Percentiles rank a stretch among this genome's conserved stretches.
These are phyloP conservation scores for Spergularia marina DNA, from an alignment of 148 eudicot genomes.

Conservation along the genomic window DNA sequence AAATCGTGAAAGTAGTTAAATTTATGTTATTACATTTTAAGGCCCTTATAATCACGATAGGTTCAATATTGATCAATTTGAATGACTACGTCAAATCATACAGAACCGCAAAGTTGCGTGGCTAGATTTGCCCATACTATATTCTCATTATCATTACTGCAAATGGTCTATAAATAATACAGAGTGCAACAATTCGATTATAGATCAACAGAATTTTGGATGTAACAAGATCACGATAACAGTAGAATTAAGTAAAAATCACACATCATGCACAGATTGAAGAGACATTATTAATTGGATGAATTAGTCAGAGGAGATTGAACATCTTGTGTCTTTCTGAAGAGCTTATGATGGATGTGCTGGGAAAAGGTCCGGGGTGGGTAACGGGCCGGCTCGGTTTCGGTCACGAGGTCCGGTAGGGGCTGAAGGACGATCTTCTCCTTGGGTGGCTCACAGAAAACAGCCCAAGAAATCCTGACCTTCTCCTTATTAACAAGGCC, in stretches of 20 bases:
- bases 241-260: not conserved
- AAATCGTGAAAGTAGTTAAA: too few species aligned
- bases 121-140: too few species aligned
- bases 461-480: constrained; percentile 94
- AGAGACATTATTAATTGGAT: not conserved
- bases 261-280: not conserved
- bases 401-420: constrained; percentile 62
- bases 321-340: constrained; percentile 51
- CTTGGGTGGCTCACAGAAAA: constrained; percentile 91
- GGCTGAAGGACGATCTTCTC: constrained; percentile 85
- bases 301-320: constrained; percentile 17
- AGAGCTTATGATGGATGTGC: constrained; percentile 70
- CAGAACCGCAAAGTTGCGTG: too few species aligned
- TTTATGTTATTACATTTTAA: too few species aligned
- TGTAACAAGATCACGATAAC: not conserved
- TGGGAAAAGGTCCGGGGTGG: constrained; percentile 81
- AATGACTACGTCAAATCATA: too few species aligned
- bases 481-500: constrained; percentile 90
- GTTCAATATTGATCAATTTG: too few species aligned
- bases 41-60: too few species aligned
- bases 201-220: not conserved
- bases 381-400: constrained; percentile 56
- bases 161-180: too few species aligned
- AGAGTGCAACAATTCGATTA: too few species aligned
- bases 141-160: too few species aligned